Conservation (phyloP, 495 filamentous ascomycete genomes). For the Oleoguttula mirabilis region DNA sequence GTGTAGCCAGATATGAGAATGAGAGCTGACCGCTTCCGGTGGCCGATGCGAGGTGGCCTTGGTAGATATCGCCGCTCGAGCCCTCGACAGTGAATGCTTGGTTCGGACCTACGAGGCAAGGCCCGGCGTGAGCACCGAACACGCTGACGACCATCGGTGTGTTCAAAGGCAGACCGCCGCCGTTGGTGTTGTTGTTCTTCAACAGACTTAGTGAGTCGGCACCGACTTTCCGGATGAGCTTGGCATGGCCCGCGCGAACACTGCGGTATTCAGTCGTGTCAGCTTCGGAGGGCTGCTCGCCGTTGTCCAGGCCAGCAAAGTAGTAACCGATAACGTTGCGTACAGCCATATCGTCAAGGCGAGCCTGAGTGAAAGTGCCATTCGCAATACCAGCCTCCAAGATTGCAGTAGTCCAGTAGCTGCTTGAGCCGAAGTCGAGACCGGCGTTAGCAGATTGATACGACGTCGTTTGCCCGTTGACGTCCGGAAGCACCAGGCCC, state of each 20-base stretch:
- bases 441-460: slow-evolving; percentile 67
- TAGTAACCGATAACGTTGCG: neutral
- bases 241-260: slow-evolving; percentile 62
- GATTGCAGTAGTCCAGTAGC: slow-evolving; percentile 81
- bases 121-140: slow-evolving; percentile 76
- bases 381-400: slow-evolving; percentile 77
- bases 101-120: slow-evolving; percentile 62
- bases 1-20: no score
- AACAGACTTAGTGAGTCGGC: slow-evolving; percentile 69
- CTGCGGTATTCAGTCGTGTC: slow-evolving; percentile 69
- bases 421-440: slow-evolving; percentile 71
- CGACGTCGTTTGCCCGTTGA: slow-evolving; percentile 76
- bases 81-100: no score
- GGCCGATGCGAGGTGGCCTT: no score
- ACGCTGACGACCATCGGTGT: slow-evolving; percentile 63
- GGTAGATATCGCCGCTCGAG: no score
- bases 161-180: slow-evolving; percentile 72
- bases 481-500: slow-evolving; percentile 83
- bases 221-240: slow-evolving; percentile 59
- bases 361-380: slow-evolving; percentile 61
- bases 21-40: no score
- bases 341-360: neutral
- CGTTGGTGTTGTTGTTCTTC: slow-evolving; percentile 66
- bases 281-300: slow-evolving; percentile 56
- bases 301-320: neutral